Evolutionary conservation across 768 basidiomycete genomes (phyloP), one percentile per base, ranked within the genome.

Genomic region (Lyophyllum shimeji): DNA sequence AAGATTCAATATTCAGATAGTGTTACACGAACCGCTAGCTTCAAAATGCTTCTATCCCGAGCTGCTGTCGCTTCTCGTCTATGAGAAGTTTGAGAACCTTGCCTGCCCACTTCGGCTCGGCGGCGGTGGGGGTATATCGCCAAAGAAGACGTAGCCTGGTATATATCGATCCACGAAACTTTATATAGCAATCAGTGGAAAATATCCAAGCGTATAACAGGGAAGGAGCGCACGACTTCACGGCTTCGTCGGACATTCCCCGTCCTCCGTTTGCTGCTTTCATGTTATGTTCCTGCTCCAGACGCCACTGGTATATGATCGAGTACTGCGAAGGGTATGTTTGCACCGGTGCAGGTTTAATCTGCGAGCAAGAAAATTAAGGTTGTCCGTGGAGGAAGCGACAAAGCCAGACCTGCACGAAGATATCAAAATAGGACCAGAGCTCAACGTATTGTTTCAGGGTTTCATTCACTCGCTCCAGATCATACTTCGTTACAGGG

Each of bases 141-240:
- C 84, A 65, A 90, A 98, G 67, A 95, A 88, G 57, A 96, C 85
- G 65, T 97, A 98, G 2, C 90, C 92, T 1, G 95, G 95, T 62
- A 98, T 94, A 69, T 97, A 97, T 3, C 95, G 85, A 69, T 94
- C 90, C 6, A 95, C 85, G 66, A 96, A 96, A 33, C 90, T 93
- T 37, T 13, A 65, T 33, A 23, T 40, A 25, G 20, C 34, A 8
- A 13, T 37, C 5, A 51, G 20, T 49, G 46, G 55, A 48, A 21
- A 57, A 47, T 53, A 37, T 59, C 45, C 37, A 25, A 20, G 50
- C 24, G 50, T 40, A 33, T 51, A 43, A 52, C 40, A 31, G n/a
- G 23, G 37, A 27, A 31, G 43, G 59, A 79, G 79, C 75, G 65
- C 63, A 85, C 86, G 62, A 86, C 83, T 77, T 95, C 71, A 82